Evolutionary conservation across 2,329 filamentous ascomycete genomes (phyloP).

Genomic region (Trichoderma koningiopsis): DNA sequence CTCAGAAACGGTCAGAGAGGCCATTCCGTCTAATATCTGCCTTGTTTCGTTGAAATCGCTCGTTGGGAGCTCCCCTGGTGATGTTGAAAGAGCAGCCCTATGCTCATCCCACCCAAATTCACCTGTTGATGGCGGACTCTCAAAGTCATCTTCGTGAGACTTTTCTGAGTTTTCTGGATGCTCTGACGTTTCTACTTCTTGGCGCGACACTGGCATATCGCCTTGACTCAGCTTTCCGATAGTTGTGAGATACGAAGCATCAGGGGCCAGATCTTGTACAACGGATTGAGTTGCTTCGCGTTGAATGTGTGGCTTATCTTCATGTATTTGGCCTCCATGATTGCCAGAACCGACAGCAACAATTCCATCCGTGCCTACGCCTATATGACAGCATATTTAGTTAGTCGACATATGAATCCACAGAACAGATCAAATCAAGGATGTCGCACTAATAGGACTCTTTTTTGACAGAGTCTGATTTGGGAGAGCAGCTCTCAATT

Average conservation of each 20-base stretch:
- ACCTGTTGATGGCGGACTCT: conserved; percentile 37
- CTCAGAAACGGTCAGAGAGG: conserved; percentile 40
- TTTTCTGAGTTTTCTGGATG: neutral
- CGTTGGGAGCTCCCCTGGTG: conserved; percentile 2
- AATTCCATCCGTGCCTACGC: neutral
- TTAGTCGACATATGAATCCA: neutral
- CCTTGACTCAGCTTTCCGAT: neutral
- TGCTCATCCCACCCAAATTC: conserved; percentile 45
- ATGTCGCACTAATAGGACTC: neutral
- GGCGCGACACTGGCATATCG: neutral
- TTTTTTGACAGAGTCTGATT: conserved; percentile 28
- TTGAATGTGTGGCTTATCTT: neutral
- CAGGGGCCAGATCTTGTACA: neutral
- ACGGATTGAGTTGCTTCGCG: no score
- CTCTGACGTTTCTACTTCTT: neutral
- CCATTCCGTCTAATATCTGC: conserved; percentile 44
- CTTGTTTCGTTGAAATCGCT: conserved; percentile 32
- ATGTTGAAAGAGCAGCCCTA: conserved; percentile 34
- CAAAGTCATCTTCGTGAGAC: conserved; percentile 28
- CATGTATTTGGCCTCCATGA: neutral
- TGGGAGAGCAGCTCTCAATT: conserved; percentile 36
- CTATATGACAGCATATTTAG: neutral
- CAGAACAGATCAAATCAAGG: neutral
- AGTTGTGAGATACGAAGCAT: neutral
- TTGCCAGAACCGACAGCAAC: no score